Conservation (phyloP, 2,329 filamentous ascomycete genomes). For the Coniochaeta sp. region DNA sequence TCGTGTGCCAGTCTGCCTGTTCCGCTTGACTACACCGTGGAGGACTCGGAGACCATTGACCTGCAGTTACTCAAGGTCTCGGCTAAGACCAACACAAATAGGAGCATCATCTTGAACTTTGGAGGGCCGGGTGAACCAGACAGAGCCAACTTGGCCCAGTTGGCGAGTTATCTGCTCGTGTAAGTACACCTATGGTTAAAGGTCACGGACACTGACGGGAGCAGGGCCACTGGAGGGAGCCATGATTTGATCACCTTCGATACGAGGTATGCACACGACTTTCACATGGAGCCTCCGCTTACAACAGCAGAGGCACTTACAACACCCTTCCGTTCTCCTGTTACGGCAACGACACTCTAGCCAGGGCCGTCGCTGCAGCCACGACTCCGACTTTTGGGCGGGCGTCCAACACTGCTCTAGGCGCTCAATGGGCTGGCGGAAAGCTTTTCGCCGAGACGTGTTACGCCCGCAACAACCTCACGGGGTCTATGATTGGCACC, state of each 20-base stretch:
- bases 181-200: background rate
- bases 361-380: background rate
- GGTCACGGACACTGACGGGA: background rate
- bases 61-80: slow-evolving; percentile 25
- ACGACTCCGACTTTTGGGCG: background rate
- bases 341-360: slow-evolving; percentile 5
- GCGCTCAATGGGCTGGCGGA: slow-evolving; percentile 11
- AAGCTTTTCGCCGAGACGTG: slow-evolving; percentile 17
- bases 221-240: slow-evolving; percentile 12
- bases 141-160: background rate
- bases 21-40: slow-evolving; percentile 31
- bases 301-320: slow-evolving; percentile 10
- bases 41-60: slow-evolving; percentile 17
- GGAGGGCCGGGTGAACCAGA: slow-evolving; percentile 24
- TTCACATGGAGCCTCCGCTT: background rate
- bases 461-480: slow-evolving; percentile 11
- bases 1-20: slow-evolving; percentile 29
- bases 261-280: slow-evolving; percentile 8
- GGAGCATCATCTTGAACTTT: slow-evolving; percentile 32
- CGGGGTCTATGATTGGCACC: slow-evolving; percentile 21
- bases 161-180: background rate
- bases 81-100: slow-evolving; percentile 22
- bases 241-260: slow-evolving; percentile 16
- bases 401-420: slow-evolving; percentile 9
- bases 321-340: slow-evolving; percentile 15